Evolutionary conservation across 148 eudicot species (phyloP), one percentile per base, ranked within the genome.

Genomic region (Camellia japonica): DNA sequence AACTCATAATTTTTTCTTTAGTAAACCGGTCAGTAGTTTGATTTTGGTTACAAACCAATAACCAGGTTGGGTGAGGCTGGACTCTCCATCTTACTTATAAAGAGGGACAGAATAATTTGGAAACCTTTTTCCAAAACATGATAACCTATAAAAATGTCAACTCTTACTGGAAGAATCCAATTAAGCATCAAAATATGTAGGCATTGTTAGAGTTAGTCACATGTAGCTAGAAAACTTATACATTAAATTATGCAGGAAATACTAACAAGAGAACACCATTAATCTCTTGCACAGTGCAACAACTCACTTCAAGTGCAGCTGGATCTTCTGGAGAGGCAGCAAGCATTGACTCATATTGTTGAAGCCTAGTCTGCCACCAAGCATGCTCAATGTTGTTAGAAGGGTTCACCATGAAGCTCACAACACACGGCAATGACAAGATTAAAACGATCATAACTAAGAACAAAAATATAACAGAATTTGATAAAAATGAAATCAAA

Each of bases 261-360:
- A 44, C 43, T 47, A 30, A 75, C 54, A 75, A 42, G 43, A 54
- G 18, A 69, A 60, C 16, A 47, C 9, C 23, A 74, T 14, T 20
- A 47, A 46, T 76, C 60, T 60, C 49, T 9, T 64, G 54, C 75
- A 23, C 47, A 56, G 20, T 1, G n/a, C 46, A 15, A 74, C 38
- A 19, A 90, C 97, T 92, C 79, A 94, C 99, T 85, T 96, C 98
- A 61, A 94, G 93, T 80, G 95, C 90, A 52, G 59, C 80, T 41
- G 88, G 80, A 86, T 94, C 95, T 84, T 90, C 92, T 38, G 98
- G 98, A 58, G 97, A 90, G 79, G 79, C 81, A 78, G 68, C 81
- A 81, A 94, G 91, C 44, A 87, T 83, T 80, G 88, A 82, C 86
- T 92, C 95, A 69, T 77, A 96, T 80, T 94, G 88, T 89, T 87